Evolutionary conservation across 176 grass and related monocot species (phyloP), one percentile per base, ranked within the genome.

Genomic region (Hordeum marinum): DNA sequence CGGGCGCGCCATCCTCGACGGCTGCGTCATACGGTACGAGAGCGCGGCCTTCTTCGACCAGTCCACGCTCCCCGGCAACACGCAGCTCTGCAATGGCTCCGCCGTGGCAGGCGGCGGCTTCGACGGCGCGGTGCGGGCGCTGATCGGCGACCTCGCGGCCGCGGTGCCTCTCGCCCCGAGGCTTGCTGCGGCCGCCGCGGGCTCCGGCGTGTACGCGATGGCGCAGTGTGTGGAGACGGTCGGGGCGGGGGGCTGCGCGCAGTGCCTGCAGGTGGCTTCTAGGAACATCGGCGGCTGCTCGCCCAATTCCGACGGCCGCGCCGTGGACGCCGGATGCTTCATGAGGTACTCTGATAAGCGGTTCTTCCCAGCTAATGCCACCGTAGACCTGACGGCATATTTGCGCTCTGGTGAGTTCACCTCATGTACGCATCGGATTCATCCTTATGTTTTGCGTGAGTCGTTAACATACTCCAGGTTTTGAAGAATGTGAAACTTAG

Each of bases 21-120:
- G 94, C 36, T 97, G 94, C 91, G 32, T 89, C 70, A 23, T 97
- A 82, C 88, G 94, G 68, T 94, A 94, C 90, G 91, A 97, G 83
- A 86, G 84, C 80, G 69, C 75, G 21, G 48, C 75, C 52, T 94
- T 97, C 88, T 92, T 92, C 68, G 91, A 94, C 79, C 91, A 97
- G 80, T 20, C 72, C 54, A 92, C 89, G 62, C 72, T 75, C 52
- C 79, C 77, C 26, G 87, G 89, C 3, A 93, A 90, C 85, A 79
- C 78, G 39, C 87, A 85, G 80, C 5, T 90, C 39, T 93, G 94
- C 79, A 76, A 84, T 37, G 82, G 82, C 54, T 68, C 81, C 69
- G 72, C 91, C 10, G 70, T 84, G 9, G 40, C 17, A 0, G 45
- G 1, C n/a, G 77, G 0, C 4, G 94, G 80, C 18, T 92, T 88